phyloP scores from a whole-genome alignment of 305 asterid species.

The Solanum aculeatissimum region DNA sequence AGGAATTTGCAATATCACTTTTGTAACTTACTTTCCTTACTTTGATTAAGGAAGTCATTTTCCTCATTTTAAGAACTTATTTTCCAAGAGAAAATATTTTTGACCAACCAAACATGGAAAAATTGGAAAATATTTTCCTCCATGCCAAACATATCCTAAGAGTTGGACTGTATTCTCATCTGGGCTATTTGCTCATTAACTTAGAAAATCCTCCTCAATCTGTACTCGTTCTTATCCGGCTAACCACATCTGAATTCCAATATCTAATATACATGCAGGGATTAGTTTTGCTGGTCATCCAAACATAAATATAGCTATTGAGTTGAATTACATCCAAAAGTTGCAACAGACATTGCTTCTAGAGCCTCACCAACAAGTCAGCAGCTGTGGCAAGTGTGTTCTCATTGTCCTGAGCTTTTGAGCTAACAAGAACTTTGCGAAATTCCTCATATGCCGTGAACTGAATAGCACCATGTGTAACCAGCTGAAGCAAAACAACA shows the following conservation, averaged over 20 bases:
- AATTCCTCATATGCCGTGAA: conserved; percentile 93
- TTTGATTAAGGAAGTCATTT: not conserved
- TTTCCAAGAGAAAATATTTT: not conserved
- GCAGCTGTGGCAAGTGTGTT: conserved; percentile 13
- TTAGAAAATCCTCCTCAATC: not conserved
- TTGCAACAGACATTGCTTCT: conserved; percentile 1
- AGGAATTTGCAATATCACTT: not conserved
- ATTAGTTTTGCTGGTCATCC: not conserved
- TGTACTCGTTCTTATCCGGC: not conserved
- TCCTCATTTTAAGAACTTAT: not conserved
- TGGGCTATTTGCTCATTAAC: not conserved
- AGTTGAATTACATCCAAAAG: not conserved
- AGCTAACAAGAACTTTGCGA: conserved; percentile 38
- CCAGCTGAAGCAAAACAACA: conserved; percentile 55
- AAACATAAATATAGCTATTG: not conserved
- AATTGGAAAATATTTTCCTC: not conserved
- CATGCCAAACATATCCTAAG: not conserved
- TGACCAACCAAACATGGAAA: not conserved
- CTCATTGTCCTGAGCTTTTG: conserved; percentile 27
- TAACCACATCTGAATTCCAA: not conserved
- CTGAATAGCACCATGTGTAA: conserved; percentile 95
- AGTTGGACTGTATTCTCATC: not conserved
- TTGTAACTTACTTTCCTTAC: not conserved
- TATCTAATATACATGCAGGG: not conserved
- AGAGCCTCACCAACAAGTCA: conserved; percentile 54